Conservation (phyloP, 2,329 filamentous ascomycete genomes). For the Botrytis squamosa region DNA sequence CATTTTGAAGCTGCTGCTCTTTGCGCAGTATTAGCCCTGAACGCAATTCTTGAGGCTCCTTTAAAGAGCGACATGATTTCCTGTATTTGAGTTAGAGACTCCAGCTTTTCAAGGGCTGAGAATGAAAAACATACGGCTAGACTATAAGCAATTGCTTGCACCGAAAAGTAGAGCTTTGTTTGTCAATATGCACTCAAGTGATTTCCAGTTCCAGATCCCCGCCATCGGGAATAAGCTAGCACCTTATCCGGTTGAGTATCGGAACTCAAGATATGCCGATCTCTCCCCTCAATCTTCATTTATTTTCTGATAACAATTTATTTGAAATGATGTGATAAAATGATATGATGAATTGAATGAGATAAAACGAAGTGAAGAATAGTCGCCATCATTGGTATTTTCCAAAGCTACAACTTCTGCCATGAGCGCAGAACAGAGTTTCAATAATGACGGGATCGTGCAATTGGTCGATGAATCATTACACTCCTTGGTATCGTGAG, state of each 20-base stretch:
- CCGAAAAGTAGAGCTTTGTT: constrained; percentile 11
- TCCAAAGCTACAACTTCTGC: neutral
- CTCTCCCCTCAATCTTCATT: neutral
- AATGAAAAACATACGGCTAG: constrained; percentile 6
- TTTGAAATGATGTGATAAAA: neutral
- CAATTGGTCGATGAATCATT: neutral
- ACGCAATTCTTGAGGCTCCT: constrained; percentile 33
- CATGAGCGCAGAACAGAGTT: neutral
- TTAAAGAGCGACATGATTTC: constrained; percentile 38
- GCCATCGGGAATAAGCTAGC: constrained; percentile 13
- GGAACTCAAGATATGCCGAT: neutral
- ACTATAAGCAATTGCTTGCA: constrained; percentile 14
- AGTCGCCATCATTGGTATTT: neutral
- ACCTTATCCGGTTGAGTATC: constrained; percentile 5
- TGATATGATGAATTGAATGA: neutral
- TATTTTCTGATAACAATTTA: neutral
- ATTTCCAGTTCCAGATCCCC: neutral
- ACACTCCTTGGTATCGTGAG: no score
- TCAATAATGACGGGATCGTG: neutral
- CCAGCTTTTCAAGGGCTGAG: neutral
- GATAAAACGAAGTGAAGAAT: neutral
- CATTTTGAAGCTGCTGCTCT: constrained; percentile 29
- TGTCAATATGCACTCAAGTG: constrained; percentile 9
- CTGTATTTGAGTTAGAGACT: constrained; percentile 20
- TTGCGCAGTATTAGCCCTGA: constrained; percentile 30